Evolutionary conservation across 768 basidiomycete genomes (phyloP), one percentile per base, ranked within the genome.

Genomic region (Leccinellum albellum): DNA sequence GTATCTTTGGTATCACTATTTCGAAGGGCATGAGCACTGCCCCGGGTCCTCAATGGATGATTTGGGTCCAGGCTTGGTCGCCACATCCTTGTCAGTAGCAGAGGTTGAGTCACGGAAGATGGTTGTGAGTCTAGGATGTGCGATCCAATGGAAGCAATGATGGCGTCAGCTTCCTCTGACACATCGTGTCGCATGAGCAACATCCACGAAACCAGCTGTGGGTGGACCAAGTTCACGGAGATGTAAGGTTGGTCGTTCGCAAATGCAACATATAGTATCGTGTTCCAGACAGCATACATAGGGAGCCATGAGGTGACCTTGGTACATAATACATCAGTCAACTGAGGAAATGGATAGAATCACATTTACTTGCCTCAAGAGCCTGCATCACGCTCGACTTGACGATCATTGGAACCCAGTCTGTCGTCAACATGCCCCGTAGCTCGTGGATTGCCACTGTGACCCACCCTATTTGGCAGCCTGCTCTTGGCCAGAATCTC

Each of bases 401-500:
- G 28, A 76, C 61, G 6, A 78, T 64, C 24, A 67, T 64, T 9
- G 76, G 73, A 21, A 78, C 62, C 73, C 75, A 76, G 32, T 74
- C 70, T 2, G 68, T 62, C 1, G 67, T 71, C 40, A 66, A 69
- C n/a, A n/a, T n/a, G n/a, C 77, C 75, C 76, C 9, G 70, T 68
- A 12, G 78, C 78, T 53, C 72, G 69, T 3, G 64, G 59, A 4
- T 48, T 31, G 24, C 69, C 69, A 4, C 77, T 14, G 66, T 57
- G 54, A 79, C 63, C 56, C 76, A 75, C 10, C 78, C 74, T 14
- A 76, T 68, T 66, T 6, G 62, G 55, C 4, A 77, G 64, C 0
- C 73, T 72, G 28, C 71, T 74, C 45, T 60, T 62, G 6, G 64
- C 65, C 9, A 78, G 61, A 15, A 76, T 62, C 69, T 74, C 68